Percentiles rank a stretch among this genome's conserved stretches.
These are phyloP conservation scores for Trichoderma sp. DNA, from an alignment of 2,329 filamentous ascomycete genomes.

Conservation along the genomic window DNA sequence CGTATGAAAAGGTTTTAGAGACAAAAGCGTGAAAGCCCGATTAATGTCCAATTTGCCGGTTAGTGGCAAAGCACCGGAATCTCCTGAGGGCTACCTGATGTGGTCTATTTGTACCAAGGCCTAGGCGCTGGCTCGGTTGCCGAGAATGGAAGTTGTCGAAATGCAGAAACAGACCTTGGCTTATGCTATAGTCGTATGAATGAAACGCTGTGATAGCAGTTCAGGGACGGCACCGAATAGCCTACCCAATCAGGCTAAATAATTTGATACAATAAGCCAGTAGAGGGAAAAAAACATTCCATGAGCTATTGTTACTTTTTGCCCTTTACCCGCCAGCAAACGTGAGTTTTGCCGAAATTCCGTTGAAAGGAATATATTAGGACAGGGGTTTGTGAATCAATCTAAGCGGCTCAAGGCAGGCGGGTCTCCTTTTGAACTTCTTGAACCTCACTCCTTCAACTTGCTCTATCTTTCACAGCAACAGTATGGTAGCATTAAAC, in stretches of 20 bases:
- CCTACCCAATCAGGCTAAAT: constrained; percentile 25
- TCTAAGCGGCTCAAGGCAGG: not conserved
- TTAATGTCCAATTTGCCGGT: not conserved
- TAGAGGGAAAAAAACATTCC: not conserved
- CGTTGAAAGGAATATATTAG: constrained; percentile 13
- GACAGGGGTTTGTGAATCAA: not conserved
- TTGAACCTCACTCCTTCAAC: not conserved
- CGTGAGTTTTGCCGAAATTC: constrained; percentile 20
- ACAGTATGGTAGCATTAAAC: not conserved
- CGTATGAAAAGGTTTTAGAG: not conserved
- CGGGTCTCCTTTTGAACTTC: not conserved
- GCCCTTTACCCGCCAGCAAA: not conserved
- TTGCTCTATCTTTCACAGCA: not conserved
- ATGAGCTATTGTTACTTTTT: not conserved
- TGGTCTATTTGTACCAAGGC: not conserved
- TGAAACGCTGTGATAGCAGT: not conserved
- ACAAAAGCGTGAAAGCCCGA: not conserved
- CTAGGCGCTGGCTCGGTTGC: not conserved
- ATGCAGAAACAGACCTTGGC: not conserved
- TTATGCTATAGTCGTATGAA: not conserved
- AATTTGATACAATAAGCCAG: not conserved
- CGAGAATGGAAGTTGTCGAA: not conserved
- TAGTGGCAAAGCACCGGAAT: not conserved
- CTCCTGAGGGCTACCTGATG: not conserved
- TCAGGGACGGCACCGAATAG: not conserved